Conservation (phyloP, 805 yeast species). For the Monosporozyma unispora region DNA sequence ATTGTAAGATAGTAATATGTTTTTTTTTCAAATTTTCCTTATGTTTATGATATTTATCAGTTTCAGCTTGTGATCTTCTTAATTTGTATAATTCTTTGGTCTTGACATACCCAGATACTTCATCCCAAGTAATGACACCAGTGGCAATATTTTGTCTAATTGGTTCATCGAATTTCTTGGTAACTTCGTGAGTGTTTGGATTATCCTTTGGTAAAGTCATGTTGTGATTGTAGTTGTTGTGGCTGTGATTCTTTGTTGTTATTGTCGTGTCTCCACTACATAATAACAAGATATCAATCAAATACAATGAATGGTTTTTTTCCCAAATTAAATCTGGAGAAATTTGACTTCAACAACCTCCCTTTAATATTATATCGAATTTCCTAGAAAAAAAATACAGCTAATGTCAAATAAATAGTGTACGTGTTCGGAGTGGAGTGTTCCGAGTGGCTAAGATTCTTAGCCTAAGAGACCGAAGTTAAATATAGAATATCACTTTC, state of each 20-base stretch:
- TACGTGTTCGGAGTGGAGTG: too few species aligned
- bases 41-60: slow-evolving; percentile 39
- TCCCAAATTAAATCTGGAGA: too few species aligned
- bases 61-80: slow-evolving; percentile 39
- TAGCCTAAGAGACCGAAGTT: too few species aligned
- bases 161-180: slow-evolving; percentile 1
- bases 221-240: not conserved
- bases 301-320: too few species aligned
- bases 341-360: not conserved
- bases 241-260: not conserved
- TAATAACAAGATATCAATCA: not conserved
- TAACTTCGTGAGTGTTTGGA: not conserved
- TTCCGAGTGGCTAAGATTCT: too few species aligned
- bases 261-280: too few species aligned
- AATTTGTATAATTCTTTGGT: slow-evolving; percentile 39
- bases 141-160: slow-evolving; percentile 2
- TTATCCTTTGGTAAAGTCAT: not conserved
- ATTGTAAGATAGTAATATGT: slow-evolving; percentile 38
- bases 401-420: too few species aligned
- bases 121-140: slow-evolving; percentile 36
- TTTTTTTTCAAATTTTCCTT: slow-evolving; percentile 33
- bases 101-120: slow-evolving; percentile 32
- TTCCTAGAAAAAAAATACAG: too few species aligned
- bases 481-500: too few species aligned
- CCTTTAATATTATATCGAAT: not conserved